Percentiles rank a stretch among this genome's conserved stretches.
phyloP scores from a whole-genome alignment of 2,329 filamentous ascomycete genomes.

The Venturia pyrina region DNA sequence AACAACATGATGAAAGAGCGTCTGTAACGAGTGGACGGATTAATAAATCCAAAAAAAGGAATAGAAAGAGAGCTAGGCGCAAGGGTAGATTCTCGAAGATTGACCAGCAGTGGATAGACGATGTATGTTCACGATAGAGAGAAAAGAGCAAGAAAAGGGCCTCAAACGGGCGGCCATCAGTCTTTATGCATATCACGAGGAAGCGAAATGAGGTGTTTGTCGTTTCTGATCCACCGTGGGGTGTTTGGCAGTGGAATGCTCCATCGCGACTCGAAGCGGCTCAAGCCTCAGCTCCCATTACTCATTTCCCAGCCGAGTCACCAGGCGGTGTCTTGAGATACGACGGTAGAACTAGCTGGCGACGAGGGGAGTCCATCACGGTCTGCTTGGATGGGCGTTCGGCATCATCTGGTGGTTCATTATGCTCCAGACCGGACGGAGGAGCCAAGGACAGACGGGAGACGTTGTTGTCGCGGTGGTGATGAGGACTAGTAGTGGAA shows the following conservation, averaged over 20 bases:
- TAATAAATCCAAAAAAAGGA: not conserved
- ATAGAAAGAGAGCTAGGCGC: not conserved
- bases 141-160: not conserved
- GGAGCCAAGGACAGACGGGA: not conserved
- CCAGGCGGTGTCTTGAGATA: not conserved
- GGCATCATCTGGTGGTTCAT: not conserved
- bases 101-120: constrained; percentile 3
- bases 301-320: not conserved
- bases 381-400: not conserved
- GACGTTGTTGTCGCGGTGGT: not conserved
- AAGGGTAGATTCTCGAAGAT: not conserved
- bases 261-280: not conserved
- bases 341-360: not conserved
- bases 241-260: not conserved
- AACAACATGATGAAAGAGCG: constrained; percentile 9
- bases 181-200: constrained; percentile 4
- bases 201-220: constrained; percentile 7
- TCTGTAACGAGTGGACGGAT: constrained; percentile 11
- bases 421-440: not conserved
- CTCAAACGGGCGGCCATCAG: not conserved
- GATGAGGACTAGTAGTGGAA: not conserved
- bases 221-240: constrained; percentile 2
- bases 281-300: not conserved
- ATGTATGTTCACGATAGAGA: not conserved
- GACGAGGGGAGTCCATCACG: not conserved